These are phyloP conservation scores for Ceratobasidium sp. DNA, from an alignment of 1,284 basidiomycete species.

Conservation along the genomic window DNA sequence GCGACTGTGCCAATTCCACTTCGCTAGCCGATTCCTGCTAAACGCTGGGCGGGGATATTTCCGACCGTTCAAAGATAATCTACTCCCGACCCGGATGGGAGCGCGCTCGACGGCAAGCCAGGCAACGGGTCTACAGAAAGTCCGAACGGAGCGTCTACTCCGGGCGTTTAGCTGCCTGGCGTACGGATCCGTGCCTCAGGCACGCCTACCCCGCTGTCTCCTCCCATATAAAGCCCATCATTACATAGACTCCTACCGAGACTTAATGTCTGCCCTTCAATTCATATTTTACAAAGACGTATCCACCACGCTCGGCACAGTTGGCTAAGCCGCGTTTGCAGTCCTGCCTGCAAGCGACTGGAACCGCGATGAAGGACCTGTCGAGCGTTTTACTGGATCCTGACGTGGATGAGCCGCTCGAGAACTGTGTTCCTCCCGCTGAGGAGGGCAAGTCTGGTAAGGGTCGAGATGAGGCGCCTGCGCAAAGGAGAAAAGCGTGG, in stretches of 20 bases:
- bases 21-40: too few relatives aligned
- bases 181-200: constrained; percentile 28
- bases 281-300: constrained; percentile 32
- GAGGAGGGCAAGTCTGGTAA: constrained; percentile 19
- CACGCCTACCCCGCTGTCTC: background rate
- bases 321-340: constrained; percentile 29
- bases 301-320: constrained; percentile 12
- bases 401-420: constrained; percentile 21
- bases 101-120: constrained; percentile 21
- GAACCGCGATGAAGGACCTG: constrained; percentile 35
- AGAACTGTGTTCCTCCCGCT: constrained; percentile 28
- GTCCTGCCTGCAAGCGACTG: constrained; percentile 27
- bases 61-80: constrained; percentile 16
- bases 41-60: background rate
- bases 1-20: constrained; percentile 10
- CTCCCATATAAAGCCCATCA: too few relatives aligned
- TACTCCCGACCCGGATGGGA: constrained; percentile 12
- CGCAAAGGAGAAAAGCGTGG: constrained; percentile 2
- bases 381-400: constrained; percentile 33
- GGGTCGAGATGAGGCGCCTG: constrained; percentile 24
- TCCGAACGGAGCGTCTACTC: background rate
- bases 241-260: constrained; percentile 14
- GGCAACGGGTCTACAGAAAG: background rate
- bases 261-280: constrained; percentile 11
- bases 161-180: constrained; percentile 25